phyloP scores from a whole-genome alignment of 2,329 filamentous ascomycete species.

The Alternaria hordeiaustralica region DNA sequence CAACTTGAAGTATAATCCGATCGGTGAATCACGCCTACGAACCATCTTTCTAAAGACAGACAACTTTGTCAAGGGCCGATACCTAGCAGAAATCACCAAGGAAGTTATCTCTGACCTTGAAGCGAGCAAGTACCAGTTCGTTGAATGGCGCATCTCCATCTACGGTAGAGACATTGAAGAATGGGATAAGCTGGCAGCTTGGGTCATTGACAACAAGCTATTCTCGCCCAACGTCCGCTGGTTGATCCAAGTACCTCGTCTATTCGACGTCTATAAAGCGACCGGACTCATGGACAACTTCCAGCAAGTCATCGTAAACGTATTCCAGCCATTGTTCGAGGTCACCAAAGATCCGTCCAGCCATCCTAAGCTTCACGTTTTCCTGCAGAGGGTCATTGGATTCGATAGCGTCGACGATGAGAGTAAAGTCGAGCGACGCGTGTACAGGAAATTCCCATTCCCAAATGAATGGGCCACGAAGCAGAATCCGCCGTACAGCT shows the following conservation, averaged over 20 bases:
- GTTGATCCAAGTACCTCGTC: constrained; percentile 91
- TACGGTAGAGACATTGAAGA: constrained; percentile 92
- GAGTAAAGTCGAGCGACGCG: constrained; percentile 90
- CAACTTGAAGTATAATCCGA: constrained; percentile 97
- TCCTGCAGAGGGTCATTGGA: constrained; percentile 92
- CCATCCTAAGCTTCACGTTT: constrained; percentile 92
- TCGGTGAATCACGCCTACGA: constrained; percentile 90
- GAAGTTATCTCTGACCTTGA: constrained; percentile 97
- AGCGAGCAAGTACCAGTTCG: constrained; percentile 99
- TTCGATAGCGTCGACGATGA: constrained; percentile 99
- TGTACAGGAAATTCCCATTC: constrained; percentile 95
- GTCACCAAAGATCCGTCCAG: constrained; percentile 85
- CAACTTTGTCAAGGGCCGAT: constrained; percentile 94
- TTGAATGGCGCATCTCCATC: constrained; percentile 97
- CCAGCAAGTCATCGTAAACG: constrained; percentile 86
- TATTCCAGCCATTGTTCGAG: constrained; percentile 94
- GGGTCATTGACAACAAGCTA: constrained; percentile 97
- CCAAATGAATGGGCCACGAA: constrained; percentile 87
- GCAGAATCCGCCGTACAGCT: constrained; percentile 97
- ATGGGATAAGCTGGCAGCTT: constrained; percentile 96
- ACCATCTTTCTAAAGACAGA: constrained; percentile 99
- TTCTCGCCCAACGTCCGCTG: constrained; percentile 98
- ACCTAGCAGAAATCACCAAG: constrained; percentile 95
- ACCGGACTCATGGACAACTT: constrained; percentile 86
- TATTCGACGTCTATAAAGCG: constrained; percentile 95